Base-by-base conservation (phyloP, 371 early-diverging fungal genomes). In the Zychaea mexicana region DNA sequence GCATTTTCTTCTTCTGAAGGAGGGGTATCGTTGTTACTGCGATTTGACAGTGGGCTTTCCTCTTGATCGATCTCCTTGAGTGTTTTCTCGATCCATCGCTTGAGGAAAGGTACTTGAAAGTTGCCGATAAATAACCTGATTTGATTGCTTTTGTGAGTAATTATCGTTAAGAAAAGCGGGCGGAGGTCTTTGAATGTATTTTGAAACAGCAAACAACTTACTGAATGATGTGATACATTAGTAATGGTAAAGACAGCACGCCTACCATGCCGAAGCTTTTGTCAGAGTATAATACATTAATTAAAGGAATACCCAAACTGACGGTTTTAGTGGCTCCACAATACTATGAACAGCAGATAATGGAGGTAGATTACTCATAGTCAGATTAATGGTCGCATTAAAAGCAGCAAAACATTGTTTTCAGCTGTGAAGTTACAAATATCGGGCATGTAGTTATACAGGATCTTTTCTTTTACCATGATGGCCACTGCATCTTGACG, bases 271-370 rank as follows among this genome's bases (percentile, higher is more conserved):
- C 82, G 24, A 70, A 70, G 42, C 82, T 70, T 19, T 61, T 70
- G 26, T 68, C 66, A 5, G 68, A 57, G 65, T 88, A 92, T 46
- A 92, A 62, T n/a, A 91, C 86, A 63, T 89, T 88, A 78, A 92
- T 89, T 64, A 92, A 74, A 0, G 91, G 91, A 24, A 91, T 86
- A 31, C 92, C 92, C 83, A 91, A 82, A 0, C 90, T 88, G 1
- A 91, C 88, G 0, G 91, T 89, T 65, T 92, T 92, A 2, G 90
- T 89, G 0, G 89, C 88, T n/a, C 87, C 90, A 71, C 89, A 90
- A 72, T 82, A 82, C 81, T 81, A 61, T 24, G 21, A 57, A 9
- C 49, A 3, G 13, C 13, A 33, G 33, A 33, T 33, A 33, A n/a
- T n/a, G n/a, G 33, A 33, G 33, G 5, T 33, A 33, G 33, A 33